Conservation (phyloP, 2,329 filamentous ascomycete genomes). For the Dryadomyces quercivorus region DNA sequence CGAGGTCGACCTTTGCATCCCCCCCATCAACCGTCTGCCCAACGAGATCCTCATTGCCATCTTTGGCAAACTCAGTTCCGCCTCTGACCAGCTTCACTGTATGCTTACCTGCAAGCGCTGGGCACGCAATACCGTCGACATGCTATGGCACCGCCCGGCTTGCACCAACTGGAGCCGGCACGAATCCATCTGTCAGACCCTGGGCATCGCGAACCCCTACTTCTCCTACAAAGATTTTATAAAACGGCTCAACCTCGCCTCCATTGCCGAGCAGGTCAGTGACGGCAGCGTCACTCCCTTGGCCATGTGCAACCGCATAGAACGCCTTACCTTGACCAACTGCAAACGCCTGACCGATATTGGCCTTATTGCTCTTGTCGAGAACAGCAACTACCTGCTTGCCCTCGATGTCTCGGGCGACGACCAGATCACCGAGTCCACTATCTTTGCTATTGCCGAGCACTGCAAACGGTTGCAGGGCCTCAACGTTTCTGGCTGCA, state of each 20-base stretch:
- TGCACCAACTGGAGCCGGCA: slow-evolving; percentile 82
- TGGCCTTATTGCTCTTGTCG: slow-evolving; percentile 67
- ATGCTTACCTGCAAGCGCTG: slow-evolving; percentile 93
- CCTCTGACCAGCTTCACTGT: slow-evolving; percentile 69
- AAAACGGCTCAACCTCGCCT: slow-evolving; percentile 80
- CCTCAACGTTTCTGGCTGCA: slow-evolving; percentile 82
- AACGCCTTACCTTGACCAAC: slow-evolving; percentile 84
- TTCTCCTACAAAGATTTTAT: slow-evolving; percentile 87
- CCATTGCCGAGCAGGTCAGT: slow-evolving; percentile 61
- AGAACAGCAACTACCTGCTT: slow-evolving; percentile 67
- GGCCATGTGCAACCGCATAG: slow-evolving; percentile 74
- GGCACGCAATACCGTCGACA: slow-evolving; percentile 83
- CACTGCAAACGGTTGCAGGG: slow-evolving; percentile 82
- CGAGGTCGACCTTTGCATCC: slow-evolving; percentile 40
- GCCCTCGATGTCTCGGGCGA: slow-evolving; percentile 84
- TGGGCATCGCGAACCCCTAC: slow-evolving; percentile 60
- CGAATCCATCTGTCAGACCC: slow-evolving; percentile 65
- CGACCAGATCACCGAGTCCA: slow-evolving; percentile 71
- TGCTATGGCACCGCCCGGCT: slow-evolving; percentile 87
- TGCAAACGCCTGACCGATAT: slow-evolving; percentile 76
- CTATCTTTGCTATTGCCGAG: slow-evolving; percentile 64
- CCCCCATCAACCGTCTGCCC: slow-evolving; percentile 76
- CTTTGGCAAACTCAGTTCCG: slow-evolving; percentile 69
- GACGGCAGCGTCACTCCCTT: slow-evolving; percentile 83
- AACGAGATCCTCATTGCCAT: slow-evolving; percentile 92